These are phyloP conservation scores for Leishmania major DNA, from an alignment of 208 protist genomes.

Conservation along the genomic window DNA sequence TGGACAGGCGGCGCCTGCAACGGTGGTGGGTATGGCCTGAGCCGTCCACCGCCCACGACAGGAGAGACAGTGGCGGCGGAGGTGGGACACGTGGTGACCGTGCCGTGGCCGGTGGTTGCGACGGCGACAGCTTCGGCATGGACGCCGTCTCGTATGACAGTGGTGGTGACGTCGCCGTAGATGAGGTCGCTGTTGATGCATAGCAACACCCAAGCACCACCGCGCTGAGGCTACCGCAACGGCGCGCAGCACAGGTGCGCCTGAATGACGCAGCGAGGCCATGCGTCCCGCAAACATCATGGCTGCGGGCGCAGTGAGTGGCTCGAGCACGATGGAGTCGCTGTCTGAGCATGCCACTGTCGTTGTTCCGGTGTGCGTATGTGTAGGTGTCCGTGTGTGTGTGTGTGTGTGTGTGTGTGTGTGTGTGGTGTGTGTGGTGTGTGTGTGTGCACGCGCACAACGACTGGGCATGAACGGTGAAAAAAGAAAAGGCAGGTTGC, in stretches of 20 bases:
- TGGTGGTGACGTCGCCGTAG: background rate
- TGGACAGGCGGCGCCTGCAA: constrained; percentile 53
- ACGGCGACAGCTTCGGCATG: background rate
- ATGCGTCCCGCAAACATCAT: background rate
- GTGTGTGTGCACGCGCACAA: background rate
- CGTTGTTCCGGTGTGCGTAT: background rate
- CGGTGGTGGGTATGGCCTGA: constrained; percentile 48
- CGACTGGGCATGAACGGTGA: background rate
- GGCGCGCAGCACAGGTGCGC: background rate
- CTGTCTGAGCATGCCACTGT: background rate
- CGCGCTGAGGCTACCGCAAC: background rate
- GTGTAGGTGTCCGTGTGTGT: background rate
- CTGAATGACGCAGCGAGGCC: background rate
- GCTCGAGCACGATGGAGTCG: background rate
- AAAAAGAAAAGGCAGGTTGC: background rate
- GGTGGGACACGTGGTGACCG: background rate
- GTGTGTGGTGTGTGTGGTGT: background rate
- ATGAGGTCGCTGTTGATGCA: background rate
- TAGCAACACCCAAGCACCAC: background rate
- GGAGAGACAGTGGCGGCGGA: constrained; percentile 59
- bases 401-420: background rate
- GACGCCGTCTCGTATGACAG: background rate
- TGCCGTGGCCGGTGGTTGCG: background rate
- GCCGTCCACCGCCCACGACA: constrained; percentile 83
- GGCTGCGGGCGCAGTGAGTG: background rate